phyloP scores from a whole-genome alignment of 371 early-diverging fungal species.

The Mucor mucedo region DNA sequence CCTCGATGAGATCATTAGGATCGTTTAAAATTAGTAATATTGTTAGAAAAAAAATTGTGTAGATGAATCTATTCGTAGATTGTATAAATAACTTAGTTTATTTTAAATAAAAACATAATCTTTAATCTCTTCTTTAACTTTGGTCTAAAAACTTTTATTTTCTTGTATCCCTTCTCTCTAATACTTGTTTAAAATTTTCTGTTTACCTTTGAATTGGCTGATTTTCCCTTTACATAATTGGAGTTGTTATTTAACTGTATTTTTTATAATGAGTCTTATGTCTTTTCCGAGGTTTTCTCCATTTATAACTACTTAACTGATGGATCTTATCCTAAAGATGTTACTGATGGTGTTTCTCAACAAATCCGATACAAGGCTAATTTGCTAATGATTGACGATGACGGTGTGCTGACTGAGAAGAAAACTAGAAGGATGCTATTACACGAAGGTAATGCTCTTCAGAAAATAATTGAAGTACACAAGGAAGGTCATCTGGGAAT shows the following conservation, averaged over 20 bases:
- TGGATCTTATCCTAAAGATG: slow-evolving; percentile 4
- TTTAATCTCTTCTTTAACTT: neutral
- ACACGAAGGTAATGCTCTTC: slow-evolving; percentile 12
- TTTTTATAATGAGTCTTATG: neutral
- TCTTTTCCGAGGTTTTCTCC: neutral
- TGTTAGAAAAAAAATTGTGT: no score
- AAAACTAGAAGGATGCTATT: slow-evolving; percentile 3
- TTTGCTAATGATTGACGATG: neutral
- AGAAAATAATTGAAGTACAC: slow-evolving; percentile 13
- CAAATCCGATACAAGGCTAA: slow-evolving; percentile 6
- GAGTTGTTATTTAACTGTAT: slow-evolving; percentile 1
- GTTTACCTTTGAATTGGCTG: neutral
- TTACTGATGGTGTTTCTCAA: neutral
- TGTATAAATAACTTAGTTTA: no score
- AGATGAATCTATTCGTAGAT: no score
- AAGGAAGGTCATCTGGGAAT: slow-evolving; percentile 27
- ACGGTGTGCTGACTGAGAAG: neutral
- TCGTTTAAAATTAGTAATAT: no score
- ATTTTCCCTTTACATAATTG: no score
- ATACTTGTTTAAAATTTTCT: neutral
- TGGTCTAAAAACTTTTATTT: no score
- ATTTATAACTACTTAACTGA: neutral
- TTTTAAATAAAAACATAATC: no score
- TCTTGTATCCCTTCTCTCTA: no score
- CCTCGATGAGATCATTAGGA: no score